Percentiles rank a stretch among this genome's conserved stretches.
These are phyloP conservation scores for Boletellus sp. DNA, from an alignment of 768 basidiomycete species.

Conservation along the genomic window DNA sequence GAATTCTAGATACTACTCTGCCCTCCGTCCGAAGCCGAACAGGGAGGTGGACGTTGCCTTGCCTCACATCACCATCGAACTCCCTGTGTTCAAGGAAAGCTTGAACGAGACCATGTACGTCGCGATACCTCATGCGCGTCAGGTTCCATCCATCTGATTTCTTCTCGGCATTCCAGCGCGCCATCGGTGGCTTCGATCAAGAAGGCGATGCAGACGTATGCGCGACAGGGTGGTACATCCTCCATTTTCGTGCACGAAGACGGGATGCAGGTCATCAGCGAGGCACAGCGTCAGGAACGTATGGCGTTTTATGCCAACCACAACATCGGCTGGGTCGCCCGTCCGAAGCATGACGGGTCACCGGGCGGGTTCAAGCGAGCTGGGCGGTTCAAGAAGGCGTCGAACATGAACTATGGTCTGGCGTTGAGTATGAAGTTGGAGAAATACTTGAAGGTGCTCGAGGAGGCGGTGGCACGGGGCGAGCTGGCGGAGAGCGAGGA, in stretches of 20 bases:
- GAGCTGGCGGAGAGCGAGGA: conserved; percentile 41
- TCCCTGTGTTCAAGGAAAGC: conserved; percentile 88
- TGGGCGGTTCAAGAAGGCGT: conserved; percentile 91
- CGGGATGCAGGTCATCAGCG: conserved; percentile 49
- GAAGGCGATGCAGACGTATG: conserved; percentile 60
- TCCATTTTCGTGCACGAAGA: conserved; percentile 61
- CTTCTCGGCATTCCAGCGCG: conserved; percentile 37
- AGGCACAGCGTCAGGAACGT: conserved; percentile 45
- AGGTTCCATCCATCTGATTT: not conserved
- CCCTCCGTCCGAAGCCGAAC: conserved; percentile 56
- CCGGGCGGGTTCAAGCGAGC: conserved; percentile 36
- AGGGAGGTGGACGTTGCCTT: conserved; percentile 58
- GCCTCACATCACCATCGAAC: conserved; percentile 75
- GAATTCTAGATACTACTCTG: conserved; percentile 82
- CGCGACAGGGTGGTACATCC: conserved; percentile 60
- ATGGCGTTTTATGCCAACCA: conserved; percentile 53
- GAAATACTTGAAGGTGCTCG: conserved; percentile 42
- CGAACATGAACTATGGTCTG: conserved; percentile 84
- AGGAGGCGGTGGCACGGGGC: conserved; percentile 36
- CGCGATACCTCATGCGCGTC: too few species aligned
- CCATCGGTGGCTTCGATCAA: conserved; percentile 73
- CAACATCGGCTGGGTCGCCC: conserved; percentile 57
- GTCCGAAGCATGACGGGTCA: conserved; percentile 43
- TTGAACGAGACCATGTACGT: conserved; percentile 75
- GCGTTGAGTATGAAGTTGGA: conserved; percentile 38